Evolutionary conservation across 108 stramenopile genomes (phyloP).

Genomic region (Stephanodiscus triporus): DNA sequence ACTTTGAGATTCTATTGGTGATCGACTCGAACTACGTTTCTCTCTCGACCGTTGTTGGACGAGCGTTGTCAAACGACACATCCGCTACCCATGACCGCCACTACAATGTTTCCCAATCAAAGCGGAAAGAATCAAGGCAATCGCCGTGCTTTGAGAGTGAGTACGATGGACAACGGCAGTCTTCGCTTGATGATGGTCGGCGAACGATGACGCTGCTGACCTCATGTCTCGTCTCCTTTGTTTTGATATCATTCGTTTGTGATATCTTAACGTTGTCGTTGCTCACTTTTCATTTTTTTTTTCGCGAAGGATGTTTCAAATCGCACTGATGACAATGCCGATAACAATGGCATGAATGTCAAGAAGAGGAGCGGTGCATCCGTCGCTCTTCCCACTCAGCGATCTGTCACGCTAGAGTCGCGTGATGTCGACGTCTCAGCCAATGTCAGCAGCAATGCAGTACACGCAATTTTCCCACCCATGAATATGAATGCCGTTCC

Average conservation of each 20-base stretch:
- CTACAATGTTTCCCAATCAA: conserved; percentile 39
- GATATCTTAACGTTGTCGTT: background rate
- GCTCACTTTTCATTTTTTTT: conserved; percentile 6
- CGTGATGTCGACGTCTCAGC: conserved; percentile 20
- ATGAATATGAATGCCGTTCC: background rate
- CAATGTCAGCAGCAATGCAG: background rate
- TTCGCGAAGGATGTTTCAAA: conserved; percentile 50
- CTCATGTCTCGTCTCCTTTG: no score
- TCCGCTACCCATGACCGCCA: background rate
- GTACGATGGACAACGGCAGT: conserved; percentile 10
- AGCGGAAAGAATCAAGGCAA: conserved; percentile 20
- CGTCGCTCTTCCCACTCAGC: conserved; percentile 22
- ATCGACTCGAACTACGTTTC: background rate
- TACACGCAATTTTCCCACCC: background rate
- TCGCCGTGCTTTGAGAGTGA: conserved; percentile 49
- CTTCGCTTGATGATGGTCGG: background rate
- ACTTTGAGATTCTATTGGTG: background rate
- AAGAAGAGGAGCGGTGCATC: conserved; percentile 6
- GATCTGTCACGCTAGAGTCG: conserved; percentile 11
- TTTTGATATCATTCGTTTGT: conserved; percentile 4
- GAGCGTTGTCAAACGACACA: conserved; percentile 4
- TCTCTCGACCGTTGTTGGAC: conserved; percentile 12
- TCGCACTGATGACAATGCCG: conserved; percentile 30
- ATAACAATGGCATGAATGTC: conserved; percentile 18
- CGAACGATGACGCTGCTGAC: background rate